Base-by-base conservation (phyloP, 2,329 filamentous ascomycete genomes). In the Fusarium poae region DNA sequence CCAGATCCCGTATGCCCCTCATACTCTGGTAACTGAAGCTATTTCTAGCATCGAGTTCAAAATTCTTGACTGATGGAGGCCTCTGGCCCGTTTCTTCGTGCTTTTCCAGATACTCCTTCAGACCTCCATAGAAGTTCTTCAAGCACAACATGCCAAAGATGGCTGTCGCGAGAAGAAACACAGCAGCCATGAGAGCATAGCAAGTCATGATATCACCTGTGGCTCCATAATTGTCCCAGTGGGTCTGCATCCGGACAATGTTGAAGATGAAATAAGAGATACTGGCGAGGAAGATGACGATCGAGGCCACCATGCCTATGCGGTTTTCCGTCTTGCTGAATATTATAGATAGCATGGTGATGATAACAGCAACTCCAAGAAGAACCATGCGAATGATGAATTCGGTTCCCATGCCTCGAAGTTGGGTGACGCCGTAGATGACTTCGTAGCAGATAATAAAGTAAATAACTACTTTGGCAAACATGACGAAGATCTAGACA, bases 321-420 rank as follows among this genome's bases (percentile, higher is more conserved):
- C 46, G 46, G 3, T 62, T 46, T 18, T 62, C 59, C 5, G 21
- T 30, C 23, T 62, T 62, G 29, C 57, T 45, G 4, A 16, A 62
- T 15, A 54, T 12, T 13, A 62, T 62, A 0, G 57, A 62, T 3
- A 35, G 6, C 2, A 8, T 13, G 15, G 52, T 55, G n/a, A 27
- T 4, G 27, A 34, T 4, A 5, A 62, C 12, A 6, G 59, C 59
- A 4, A 42, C 16, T 13, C 34, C 59, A 1, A 62, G 46, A 29
- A 62, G 23, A 2, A 13, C 23, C 20, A 62, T 34, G n/a, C 39
- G 50, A 18, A 62, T 9, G 0, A 42, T 35, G 5, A 62, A 62
- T 2, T 25, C 15, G 2, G 0, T 34, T 4, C 59, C 57, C 13
- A 15, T 25, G 1, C n/a, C 59, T 15, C 34, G 57, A 6, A 29